These are phyloP conservation scores for Panicum hallii DNA, from an alignment of 202 grass and related monocot genomes.

Conservation along the genomic window DNA sequence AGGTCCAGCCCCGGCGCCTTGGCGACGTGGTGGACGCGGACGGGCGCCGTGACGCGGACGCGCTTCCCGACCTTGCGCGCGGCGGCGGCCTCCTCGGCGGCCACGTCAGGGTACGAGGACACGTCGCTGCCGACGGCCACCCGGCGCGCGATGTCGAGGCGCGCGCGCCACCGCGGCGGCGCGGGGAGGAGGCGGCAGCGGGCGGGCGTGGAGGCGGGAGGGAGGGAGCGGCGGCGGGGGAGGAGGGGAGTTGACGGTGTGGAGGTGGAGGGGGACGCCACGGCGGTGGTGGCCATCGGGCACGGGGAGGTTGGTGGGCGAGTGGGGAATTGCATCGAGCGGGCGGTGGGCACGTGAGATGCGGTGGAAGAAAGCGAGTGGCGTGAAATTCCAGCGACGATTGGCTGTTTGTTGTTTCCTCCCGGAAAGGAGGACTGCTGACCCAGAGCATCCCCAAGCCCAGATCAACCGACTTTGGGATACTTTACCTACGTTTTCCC, in stretches of 20 bases:
- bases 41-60: slow-evolving; percentile 71
- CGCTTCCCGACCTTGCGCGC: slow-evolving; percentile 71
- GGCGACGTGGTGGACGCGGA: slow-evolving; percentile 76
- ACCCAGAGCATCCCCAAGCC: not conserved
- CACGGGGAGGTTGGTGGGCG: slow-evolving; percentile 54
- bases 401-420: not conserved
- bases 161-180: slow-evolving; percentile 31
- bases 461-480: not conserved
- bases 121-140: slow-evolving; percentile 63
- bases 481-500: not conserved
- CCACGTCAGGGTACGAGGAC: slow-evolving; percentile 37
- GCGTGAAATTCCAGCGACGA: slow-evolving; percentile 2
- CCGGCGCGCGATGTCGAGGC: slow-evolving; percentile 52
- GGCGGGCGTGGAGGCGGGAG: slow-evolving; percentile 29
- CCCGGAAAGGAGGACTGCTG: not conserved
- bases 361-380: not conserved
- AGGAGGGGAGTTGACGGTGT: not conserved
- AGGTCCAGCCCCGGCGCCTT: slow-evolving; percentile 87
- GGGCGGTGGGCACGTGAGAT: slow-evolving; percentile 46
- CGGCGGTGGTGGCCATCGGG: slow-evolving; percentile 53
- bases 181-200: slow-evolving; percentile 32
- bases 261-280: slow-evolving; percentile 44
- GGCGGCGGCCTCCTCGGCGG: slow-evolving; percentile 61
- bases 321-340: slow-evolving; percentile 57
- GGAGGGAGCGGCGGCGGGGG: slow-evolving; percentile 21